Percentiles rank a stretch among this genome's conserved stretches.
phyloP scores from a whole-genome alignment of 1,139 yeast genomes.

The Saccharomyces hybrid region DNA sequence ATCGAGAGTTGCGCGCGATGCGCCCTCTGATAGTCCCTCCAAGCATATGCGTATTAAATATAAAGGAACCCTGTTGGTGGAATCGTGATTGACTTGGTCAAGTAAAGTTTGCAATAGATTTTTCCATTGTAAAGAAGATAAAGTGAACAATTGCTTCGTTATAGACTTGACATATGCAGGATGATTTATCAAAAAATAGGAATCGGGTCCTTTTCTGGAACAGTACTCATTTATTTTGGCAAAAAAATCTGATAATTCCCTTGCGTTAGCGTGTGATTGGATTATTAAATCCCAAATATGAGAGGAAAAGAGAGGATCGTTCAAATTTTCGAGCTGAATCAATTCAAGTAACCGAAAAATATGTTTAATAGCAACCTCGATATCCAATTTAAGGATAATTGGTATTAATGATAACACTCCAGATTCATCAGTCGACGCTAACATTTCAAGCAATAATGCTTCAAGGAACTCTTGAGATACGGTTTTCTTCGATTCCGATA shows the following conservation, averaged over 20 bases:
- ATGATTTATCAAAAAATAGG: not conserved
- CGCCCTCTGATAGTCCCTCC: constrained; percentile 14
- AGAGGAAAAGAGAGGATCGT: constrained; percentile 10
- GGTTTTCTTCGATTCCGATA: constrained; percentile 40
- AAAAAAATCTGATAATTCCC: constrained; percentile 50
- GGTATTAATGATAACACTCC: constrained; percentile 33
- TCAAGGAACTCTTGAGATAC: constrained; percentile 42
- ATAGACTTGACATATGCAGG: not conserved
- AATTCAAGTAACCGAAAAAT: constrained; percentile 31
- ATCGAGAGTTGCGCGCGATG: constrained; percentile 18
- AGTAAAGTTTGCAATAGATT: constrained; percentile 10
- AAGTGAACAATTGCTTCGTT: constrained; percentile 9
- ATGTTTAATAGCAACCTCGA: constrained; percentile 41
- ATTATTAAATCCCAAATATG: constrained; percentile 38
- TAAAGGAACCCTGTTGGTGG: constrained; percentile 4
- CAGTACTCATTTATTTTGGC: constrained; percentile 5
- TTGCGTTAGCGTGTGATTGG: constrained; percentile 45
- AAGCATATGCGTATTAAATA: constrained; percentile 13
- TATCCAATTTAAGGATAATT: constrained; percentile 42
- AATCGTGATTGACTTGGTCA: constrained; percentile 8
- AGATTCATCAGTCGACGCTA: constrained; percentile 5
- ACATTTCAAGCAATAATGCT: constrained; percentile 28
- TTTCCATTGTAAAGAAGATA: constrained; percentile 43
- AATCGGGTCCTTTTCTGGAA: not conserved
- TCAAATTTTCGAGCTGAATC: constrained; percentile 13